Conservation (phyloP, 345 rosid species). For the Bruguiera parviflora region DNA sequence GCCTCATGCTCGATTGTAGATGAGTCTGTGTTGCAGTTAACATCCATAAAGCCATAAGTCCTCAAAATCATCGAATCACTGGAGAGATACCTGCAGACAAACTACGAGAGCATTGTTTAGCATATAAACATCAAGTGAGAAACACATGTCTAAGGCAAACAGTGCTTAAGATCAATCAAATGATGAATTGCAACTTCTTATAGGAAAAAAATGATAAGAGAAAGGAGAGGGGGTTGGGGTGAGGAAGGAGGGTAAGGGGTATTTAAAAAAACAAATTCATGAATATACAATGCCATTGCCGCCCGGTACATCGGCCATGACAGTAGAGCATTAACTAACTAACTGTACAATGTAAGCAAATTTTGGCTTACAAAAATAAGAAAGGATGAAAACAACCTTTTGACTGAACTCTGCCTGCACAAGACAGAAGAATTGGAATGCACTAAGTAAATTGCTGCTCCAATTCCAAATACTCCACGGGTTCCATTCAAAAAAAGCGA, state of each 20-base stretch:
- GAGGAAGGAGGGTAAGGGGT: too few species aligned
- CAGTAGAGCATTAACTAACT: neutral
- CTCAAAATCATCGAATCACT: constrained; percentile 53
- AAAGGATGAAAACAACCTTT: constrained; percentile 41
- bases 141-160: neutral
- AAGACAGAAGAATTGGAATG: constrained; percentile 31
- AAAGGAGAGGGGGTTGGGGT: neutral
- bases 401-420: constrained; percentile 26
- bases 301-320: neutral
- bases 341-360: neutral
- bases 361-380: neutral
- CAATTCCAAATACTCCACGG: constrained; percentile 75
- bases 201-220: neutral
- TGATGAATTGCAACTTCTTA: neutral
- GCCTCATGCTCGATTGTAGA: constrained; percentile 51
- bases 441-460: constrained; percentile 66
- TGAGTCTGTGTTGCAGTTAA: constrained; percentile 34
- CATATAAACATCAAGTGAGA: constrained; percentile 15
- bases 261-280: too few species aligned
- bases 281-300: too few species aligned
- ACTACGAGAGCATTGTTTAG: constrained; percentile 32
- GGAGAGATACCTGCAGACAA: constrained; percentile 69
- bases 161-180: neutral
- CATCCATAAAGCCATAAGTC: constrained; percentile 74
- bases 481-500: constrained; percentile 50